phyloP scores from a whole-genome alignment of 495 filamentous ascomycete genomes.

The Hypomontagnella submonticulosa region DNA sequence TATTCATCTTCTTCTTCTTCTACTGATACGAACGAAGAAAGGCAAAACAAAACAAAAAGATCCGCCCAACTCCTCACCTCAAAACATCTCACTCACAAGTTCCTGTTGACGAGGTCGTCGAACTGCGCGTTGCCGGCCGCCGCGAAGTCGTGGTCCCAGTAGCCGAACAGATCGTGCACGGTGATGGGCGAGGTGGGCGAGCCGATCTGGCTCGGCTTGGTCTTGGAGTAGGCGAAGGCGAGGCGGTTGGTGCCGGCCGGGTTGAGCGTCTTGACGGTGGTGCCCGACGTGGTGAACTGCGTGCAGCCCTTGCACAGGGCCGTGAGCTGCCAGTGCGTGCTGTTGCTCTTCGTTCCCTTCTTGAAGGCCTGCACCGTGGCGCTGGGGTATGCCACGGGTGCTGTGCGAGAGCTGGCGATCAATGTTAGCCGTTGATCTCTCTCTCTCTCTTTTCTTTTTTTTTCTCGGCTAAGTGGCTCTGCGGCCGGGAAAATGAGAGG shows the following conservation, averaged over 20 bases:
- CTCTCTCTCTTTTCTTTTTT: background rate
- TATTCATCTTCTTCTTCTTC: background rate
- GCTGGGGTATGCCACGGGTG: conserved; percentile 47
- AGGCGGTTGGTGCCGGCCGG: conserved; percentile 54
- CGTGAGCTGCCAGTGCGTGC: conserved; percentile 59
- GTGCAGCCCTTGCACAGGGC: conserved; percentile 58
- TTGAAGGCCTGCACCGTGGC: conserved; percentile 49
- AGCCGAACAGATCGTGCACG: conserved; percentile 55
- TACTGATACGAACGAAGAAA: conserved; percentile 1
- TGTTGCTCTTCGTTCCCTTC: conserved; percentile 52
- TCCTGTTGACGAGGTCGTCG: conserved; percentile 46
- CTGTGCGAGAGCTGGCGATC: conserved; percentile 45
- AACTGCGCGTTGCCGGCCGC: conserved; percentile 53
- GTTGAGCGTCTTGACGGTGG: conserved; percentile 46
- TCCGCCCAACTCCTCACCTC: background rate
- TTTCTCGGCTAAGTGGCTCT: background rate
- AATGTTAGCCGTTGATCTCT: conserved; percentile 3
- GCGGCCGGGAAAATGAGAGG: background rate
- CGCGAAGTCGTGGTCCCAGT: conserved; percentile 58
- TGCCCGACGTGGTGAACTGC: conserved; percentile 44
- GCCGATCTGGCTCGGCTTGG: conserved; percentile 45
- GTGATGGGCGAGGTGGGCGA: conserved; percentile 47
- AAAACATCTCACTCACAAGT: conserved; percentile 41
- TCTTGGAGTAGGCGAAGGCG: conserved; percentile 56
- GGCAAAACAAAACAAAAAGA: background rate